Evolutionary conservation across 208 protist genomes (phyloP), one percentile per base, ranked within the genome.

Genomic region (Trichomonas vaginalis): DNA sequence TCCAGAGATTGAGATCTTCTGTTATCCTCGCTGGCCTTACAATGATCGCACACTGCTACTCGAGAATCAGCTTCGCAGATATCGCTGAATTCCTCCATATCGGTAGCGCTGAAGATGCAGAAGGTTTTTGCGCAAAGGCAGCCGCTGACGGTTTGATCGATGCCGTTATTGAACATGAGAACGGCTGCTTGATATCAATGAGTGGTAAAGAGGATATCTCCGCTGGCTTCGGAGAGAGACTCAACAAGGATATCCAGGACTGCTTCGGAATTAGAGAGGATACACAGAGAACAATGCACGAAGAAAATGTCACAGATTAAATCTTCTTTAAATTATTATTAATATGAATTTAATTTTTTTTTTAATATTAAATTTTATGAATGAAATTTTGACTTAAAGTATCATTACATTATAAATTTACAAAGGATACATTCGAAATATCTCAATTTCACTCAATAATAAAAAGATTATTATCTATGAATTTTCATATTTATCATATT

Each of bases 191-290:
- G 45, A 51, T 51, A 35, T 92, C 86, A 9, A 48, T 35, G 86
- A 35, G 45, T 14, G 45, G 86, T 15, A 92, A 92, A 32, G 86
- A 92, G 12, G 86, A 92, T 27, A n/a, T 45, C 35, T 23, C 40
- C 6, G 45, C 86, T 48, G 86, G 86, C 48, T 92, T 92, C 27
- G 45, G 86, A 17, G 86, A 92, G 17, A 92, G 86, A 51, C 35
- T 92, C 9, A 35, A 92, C n/a, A 92, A 92, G 17, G 86, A 92
- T 32, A 92, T 92, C 21, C 86, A 92, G 17, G 86, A 92, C 37
- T 92, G 86, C 37, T 92, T 92, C 86, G 45, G 86, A 48, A 92
- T 92, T 48, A 92, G 86, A 92, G 86, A 92, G 51, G 86, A 92
- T 51, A 92, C 86, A 37, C 86, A 92, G 35, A 48, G 86, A 35